phyloP scores from a whole-genome alignment of 371 early-diverging fungal species.

The Cladochytrium tenue region DNA sequence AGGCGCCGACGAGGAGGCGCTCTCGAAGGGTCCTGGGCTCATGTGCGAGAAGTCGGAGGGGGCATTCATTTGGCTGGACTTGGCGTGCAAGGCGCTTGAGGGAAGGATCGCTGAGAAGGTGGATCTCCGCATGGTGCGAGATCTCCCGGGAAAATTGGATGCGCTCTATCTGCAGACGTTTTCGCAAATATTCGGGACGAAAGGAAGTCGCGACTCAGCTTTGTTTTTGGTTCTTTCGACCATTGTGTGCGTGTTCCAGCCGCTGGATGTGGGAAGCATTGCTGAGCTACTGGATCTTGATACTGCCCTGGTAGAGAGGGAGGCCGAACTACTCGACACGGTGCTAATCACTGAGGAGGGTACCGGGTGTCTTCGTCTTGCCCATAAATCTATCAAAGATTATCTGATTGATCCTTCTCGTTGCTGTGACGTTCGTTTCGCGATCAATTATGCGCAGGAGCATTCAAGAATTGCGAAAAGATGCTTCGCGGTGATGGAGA shows the following conservation, averaged over 20 bases:
- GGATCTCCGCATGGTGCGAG: neutral
- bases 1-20: neutral
- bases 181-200: neutral
- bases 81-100: constrained; percentile 14
- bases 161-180: constrained; percentile 11
- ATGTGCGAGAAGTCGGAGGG: constrained; percentile 15
- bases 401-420: constrained; percentile 18
- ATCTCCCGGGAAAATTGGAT: constrained; percentile 1
- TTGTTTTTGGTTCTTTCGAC: constrained; percentile 14
- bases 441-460: neutral
- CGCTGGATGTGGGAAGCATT: constrained; percentile 6
- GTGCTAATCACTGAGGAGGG: constrained; percentile 2
- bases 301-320: neutral
- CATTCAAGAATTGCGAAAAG: neutral
- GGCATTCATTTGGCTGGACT: constrained; percentile 21
- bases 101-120: constrained; percentile 1
- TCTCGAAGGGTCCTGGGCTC: neutral
- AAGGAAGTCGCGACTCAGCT: neutral
- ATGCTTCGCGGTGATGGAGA: neutral
- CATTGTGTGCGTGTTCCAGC: constrained; percentile 13
- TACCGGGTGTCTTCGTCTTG: constrained; percentile 6
- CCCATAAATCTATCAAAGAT: constrained; percentile 29
- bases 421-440: constrained; percentile 9
- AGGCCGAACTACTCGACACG: constrained; percentile 5
- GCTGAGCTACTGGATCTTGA: constrained; percentile 1